phyloP scores from a whole-genome alignment of 176 grass and related monocot genomes.

The Carex kokanica region DNA sequence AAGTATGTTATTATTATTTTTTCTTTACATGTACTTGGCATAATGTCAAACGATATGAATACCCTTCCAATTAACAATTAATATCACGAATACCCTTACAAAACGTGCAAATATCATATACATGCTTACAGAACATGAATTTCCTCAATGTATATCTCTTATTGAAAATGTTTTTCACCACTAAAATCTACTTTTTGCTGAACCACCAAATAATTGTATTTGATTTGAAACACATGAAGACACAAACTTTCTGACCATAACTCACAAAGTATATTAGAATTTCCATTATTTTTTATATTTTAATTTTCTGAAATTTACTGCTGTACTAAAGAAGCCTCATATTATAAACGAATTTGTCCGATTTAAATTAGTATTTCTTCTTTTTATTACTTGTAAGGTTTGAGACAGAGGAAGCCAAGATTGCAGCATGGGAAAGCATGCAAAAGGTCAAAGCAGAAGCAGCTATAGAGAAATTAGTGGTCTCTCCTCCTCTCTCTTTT shows the following conservation, averaged over 20 bases:
- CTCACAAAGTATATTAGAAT: neutral
- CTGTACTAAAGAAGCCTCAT: neutral
- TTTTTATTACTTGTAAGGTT: constrained; percentile 45
- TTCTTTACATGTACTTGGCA: constrained; percentile 12
- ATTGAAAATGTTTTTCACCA: neutral
- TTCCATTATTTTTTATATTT: neutral
- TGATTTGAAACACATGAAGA: neutral
- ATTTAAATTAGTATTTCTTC: neutral
- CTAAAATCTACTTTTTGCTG: neutral
- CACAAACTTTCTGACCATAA: neutral
- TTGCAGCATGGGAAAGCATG: constrained; percentile 88
- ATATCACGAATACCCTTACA: neutral
- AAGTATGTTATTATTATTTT: constrained; percentile 43
- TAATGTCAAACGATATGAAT: neutral
- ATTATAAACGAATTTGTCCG: neutral
- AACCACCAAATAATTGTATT: neutral
- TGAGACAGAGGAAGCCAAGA: constrained; percentile 75
- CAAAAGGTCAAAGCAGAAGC: constrained; percentile 87
- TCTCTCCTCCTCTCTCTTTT: constrained; percentile 33
- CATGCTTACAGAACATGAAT: neutral
- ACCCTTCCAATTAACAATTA: neutral
- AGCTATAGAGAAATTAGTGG: constrained; percentile 84
- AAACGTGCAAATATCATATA: neutral
- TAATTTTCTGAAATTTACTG: constrained; percentile 5
- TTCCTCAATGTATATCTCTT: neutral